Conservation (phyloP, 1,139 yeast species). For the Lodderomyces margitis region DNA sequence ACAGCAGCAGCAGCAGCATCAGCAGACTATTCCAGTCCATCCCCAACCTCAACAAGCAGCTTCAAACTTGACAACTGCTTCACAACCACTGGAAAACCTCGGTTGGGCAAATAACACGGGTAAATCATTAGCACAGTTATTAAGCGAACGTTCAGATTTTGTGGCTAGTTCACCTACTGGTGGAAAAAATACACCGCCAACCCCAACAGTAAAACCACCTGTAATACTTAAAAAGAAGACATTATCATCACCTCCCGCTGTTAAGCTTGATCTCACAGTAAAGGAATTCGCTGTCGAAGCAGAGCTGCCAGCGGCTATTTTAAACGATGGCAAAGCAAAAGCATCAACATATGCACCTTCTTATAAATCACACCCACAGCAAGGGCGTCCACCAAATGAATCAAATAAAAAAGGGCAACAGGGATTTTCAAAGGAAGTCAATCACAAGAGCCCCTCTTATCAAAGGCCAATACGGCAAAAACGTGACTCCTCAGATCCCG, state of each 20-base stretch:
- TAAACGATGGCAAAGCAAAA: background rate
- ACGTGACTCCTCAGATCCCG: background rate
- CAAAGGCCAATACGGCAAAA: background rate
- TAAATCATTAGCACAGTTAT: constrained; percentile 39
- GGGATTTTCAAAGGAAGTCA: background rate
- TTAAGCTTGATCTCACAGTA: constrained; percentile 12
- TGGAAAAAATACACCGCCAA: constrained; percentile 20
- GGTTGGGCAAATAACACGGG: constrained; percentile 20
- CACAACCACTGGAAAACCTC: constrained; percentile 18
- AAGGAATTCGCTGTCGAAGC: constrained; percentile 12
- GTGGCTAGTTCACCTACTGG: constrained; percentile 12
- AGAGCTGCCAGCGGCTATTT: background rate
- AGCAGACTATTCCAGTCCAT: constrained; percentile 5
- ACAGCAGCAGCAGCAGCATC: constrained; percentile 4
- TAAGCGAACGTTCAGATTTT: constrained; percentile 28
- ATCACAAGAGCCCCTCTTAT: background rate
- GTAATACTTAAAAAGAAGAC: constrained; percentile 41
- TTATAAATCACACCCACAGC: background rate
- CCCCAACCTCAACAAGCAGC: constrained; percentile 5
- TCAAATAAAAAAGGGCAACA: background rate
- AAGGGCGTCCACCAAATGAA: background rate
- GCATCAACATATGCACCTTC: background rate
- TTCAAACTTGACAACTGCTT: constrained; percentile 1
- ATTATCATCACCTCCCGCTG: constrained; percentile 15
- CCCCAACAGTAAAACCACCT: constrained; percentile 33